Conservation (phyloP, 2,329 filamentous ascomycete genomes). For the Nigrospora oryzae region DNA sequence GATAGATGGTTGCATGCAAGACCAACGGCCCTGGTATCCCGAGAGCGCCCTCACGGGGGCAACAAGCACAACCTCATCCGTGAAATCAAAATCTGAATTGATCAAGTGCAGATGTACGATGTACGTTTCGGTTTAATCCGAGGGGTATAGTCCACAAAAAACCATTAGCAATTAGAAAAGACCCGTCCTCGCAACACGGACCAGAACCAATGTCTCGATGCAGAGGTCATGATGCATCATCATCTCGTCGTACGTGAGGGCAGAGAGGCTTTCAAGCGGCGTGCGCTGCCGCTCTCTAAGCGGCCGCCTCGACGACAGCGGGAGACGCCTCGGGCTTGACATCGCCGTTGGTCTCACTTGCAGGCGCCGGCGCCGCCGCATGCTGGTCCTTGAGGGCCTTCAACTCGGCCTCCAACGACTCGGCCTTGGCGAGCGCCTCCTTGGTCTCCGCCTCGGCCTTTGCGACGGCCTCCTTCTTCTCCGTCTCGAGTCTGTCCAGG, state of each 20-base stretch:
- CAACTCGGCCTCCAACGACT: conserved; percentile 12
- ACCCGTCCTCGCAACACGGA: not conserved
- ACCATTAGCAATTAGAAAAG: not conserved
- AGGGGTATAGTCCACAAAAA: conserved; percentile 3
- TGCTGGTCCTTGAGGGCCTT: conserved; percentile 8
- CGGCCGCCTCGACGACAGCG: not conserved
- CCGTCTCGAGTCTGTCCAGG: not conserved
- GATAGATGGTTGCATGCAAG: too few relatives aligned
- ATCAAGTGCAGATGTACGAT: conserved; percentile 1
- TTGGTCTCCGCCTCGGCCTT: not conserved
- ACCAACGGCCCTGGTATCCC: too few relatives aligned
- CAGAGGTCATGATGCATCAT: conserved; percentile 1
- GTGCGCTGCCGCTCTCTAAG: not conserved
- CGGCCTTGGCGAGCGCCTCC: conserved; percentile 4
- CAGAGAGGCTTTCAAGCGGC: not conserved
- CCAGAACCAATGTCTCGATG: not conserved
- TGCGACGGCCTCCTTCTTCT: not conserved
- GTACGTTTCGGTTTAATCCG: conserved; percentile 2
- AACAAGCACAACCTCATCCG: too few relatives aligned
- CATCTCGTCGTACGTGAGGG: conserved; percentile 2
- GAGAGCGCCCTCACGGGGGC: too few relatives aligned
- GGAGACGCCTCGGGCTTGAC: not conserved
- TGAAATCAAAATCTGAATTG: not conserved
- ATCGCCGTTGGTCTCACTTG: not conserved
- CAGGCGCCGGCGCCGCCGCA: not conserved